Conservation (phyloP, 768 basidiomycete genomes). For the Tricholoma sp. region DNA sequence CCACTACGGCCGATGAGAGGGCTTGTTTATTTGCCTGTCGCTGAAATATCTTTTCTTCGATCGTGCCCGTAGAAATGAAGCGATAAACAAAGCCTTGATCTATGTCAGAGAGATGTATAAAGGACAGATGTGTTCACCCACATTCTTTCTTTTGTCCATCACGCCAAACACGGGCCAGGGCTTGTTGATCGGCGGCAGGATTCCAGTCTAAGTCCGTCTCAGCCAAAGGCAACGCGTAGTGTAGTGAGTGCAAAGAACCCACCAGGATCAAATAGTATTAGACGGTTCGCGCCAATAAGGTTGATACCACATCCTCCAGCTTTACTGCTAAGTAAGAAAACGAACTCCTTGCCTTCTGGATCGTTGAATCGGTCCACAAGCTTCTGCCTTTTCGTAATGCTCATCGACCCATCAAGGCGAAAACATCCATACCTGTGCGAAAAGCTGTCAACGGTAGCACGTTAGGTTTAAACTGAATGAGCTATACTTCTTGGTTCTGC, state of each 20-base stretch:
- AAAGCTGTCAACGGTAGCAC: not conserved
- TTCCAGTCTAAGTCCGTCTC: slow-evolving; percentile 74
- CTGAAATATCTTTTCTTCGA: slow-evolving; percentile 99
- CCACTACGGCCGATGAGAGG: slow-evolving; percentile 95
- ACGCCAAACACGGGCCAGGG: slow-evolving; percentile 97
- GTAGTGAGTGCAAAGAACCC: slow-evolving; percentile 12
- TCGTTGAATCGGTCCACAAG: slow-evolving; percentile 96
- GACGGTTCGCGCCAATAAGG: slow-evolving; percentile 90
- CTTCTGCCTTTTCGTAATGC: slow-evolving; percentile 87
- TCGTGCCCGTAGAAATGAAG: slow-evolving; percentile 94
- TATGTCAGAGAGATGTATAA: not conserved
- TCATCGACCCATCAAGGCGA: slow-evolving; percentile 93
- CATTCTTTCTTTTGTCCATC: slow-evolving; percentile 99
- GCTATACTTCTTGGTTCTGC: slow-evolving; percentile 75
- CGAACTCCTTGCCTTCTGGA: slow-evolving; percentile 88
- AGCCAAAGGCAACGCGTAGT: not conserved
- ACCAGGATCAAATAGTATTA: slow-evolving; percentile 96
- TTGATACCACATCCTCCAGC: slow-evolving; percentile 98
- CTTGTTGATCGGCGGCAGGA: slow-evolving; percentile 97
- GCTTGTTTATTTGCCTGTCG: slow-evolving; percentile 95
- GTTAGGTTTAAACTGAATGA: not conserved
- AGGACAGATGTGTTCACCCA: slow-evolving; percentile 29
- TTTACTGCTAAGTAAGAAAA: slow-evolving; percentile 92
- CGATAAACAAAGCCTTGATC: slow-evolving; percentile 90
- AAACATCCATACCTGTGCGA: slow-evolving; percentile 76